A percentile compares a stretch with the other conserved stretches of the same genome.
phyloP scores from a whole-genome alignment of 1,284 basidiomycete species.

The Marasmius tenuissimus region DNA sequence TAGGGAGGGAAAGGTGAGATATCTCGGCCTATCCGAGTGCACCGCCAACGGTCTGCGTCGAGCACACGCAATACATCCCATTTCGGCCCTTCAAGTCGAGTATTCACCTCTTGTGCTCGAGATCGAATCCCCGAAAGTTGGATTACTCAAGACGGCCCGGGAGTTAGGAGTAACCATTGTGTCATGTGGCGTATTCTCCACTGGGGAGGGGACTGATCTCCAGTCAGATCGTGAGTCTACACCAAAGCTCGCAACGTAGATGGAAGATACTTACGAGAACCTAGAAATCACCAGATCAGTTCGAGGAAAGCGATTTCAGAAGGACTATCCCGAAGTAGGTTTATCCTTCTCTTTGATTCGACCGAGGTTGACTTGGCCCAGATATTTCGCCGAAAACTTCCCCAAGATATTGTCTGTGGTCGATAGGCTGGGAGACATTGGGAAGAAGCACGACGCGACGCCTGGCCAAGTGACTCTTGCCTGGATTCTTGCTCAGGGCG shows the following conservation, averaged over 20 bases:
- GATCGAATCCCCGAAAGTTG: slow-evolving; percentile 35
- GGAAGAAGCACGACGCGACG: slow-evolving; percentile 33
- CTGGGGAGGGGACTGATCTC: slow-evolving; percentile 16
- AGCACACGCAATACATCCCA: slow-evolving; percentile 48
- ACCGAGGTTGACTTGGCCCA: too few species aligned
- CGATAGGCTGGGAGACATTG: slow-evolving; percentile 33
- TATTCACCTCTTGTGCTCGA: slow-evolving; percentile 45
- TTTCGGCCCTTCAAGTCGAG: slow-evolving; percentile 52
- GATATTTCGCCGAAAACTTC: slow-evolving; percentile 35
- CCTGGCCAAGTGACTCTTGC: slow-evolving; percentile 45
- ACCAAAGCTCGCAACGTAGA: too few species aligned
- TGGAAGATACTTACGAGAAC: too few species aligned
- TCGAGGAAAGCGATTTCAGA: slow-evolving; percentile 50
- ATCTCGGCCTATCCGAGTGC: slow-evolving; percentile 51
- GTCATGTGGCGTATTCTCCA: slow-evolving; percentile 45
- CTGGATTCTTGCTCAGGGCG: slow-evolving; percentile 43
- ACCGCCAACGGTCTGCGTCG: slow-evolving; percentile 36
- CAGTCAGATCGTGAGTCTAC: slow-evolving; percentile 16
- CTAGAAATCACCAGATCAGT: slow-evolving; percentile 34
- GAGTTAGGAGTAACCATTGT: slow-evolving; percentile 37
- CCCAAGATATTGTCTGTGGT: slow-evolving; percentile 41
- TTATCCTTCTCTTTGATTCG: too few species aligned
- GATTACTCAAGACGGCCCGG: slow-evolving; percentile 34
- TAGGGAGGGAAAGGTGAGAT: slow-evolving; percentile 50
- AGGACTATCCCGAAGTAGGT: slow-evolving; percentile 31